Percentiles rank a stretch among this genome's conserved stretches.
These are phyloP conservation scores for Mortierella sp. DNA, from an alignment of 371 early-diverging fungal genomes.

Conservation along the genomic window DNA sequence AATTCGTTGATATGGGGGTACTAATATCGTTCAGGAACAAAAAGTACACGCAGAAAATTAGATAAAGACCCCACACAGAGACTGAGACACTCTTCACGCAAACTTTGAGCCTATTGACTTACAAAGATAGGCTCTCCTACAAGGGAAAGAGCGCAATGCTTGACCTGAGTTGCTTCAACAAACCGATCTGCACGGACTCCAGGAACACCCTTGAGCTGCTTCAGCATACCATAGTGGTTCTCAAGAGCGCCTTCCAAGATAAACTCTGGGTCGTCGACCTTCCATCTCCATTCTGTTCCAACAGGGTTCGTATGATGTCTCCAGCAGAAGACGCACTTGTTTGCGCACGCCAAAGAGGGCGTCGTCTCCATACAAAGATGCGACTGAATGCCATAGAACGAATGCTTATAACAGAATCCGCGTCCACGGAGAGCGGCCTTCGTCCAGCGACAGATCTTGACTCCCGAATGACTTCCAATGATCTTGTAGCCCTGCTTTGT, in stretches of 20 bases:
- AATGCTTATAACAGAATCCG: constrained; percentile 86
- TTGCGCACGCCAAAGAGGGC: constrained; percentile 82
- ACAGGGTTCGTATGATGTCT: constrained; percentile 87
- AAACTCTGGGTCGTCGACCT: constrained; percentile 77
- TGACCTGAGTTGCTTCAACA: constrained; percentile 75
- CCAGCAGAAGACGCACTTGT: constrained; percentile 89
- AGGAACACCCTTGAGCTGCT: constrained; percentile 83
- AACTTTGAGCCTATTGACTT: constrained; percentile 21
- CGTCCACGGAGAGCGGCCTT: constrained; percentile 80
- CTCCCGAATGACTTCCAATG: constrained; percentile 82
- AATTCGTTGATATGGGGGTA: constrained; percentile 89
- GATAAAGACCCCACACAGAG: neutral
- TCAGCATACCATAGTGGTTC: constrained; percentile 84
- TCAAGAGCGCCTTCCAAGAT: constrained; percentile 81
- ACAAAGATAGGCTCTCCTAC: constrained; percentile 85
- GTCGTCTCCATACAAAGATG: constrained; percentile 80
- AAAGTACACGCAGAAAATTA: neutral
- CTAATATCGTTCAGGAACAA: constrained; percentile 26
- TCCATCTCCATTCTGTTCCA: constrained; percentile 83
- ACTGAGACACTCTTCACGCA: neutral
- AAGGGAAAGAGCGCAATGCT: constrained; percentile 79
- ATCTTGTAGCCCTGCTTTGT: constrained; percentile 87
- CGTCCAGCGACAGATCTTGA: constrained; percentile 88
- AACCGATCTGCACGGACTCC: constrained; percentile 81
- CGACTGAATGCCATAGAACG: constrained; percentile 76